These are phyloP conservation scores for Fimicolochytrium jonesii DNA, from an alignment of 192 early-diverging fungal species.

Conservation along the genomic window DNA sequence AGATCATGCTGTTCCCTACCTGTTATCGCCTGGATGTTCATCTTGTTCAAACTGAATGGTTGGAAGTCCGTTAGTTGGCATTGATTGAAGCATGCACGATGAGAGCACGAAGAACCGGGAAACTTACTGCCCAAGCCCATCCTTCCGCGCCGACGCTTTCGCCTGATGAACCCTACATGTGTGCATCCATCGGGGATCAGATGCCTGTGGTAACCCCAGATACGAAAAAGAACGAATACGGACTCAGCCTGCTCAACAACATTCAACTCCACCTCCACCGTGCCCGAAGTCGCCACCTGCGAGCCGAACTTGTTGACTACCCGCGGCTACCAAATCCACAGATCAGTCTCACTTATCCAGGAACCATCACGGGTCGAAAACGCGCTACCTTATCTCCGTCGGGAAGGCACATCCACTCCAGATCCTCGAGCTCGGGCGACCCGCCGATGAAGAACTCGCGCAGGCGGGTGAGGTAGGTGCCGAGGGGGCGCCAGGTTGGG, in stretches of 20 bases:
- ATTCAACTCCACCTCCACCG: constrained; percentile 26
- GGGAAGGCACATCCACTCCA: constrained; percentile 23
- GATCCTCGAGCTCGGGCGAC: constrained; percentile 30
- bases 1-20: neutral
- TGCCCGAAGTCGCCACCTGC: constrained; percentile 35
- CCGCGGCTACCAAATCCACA: neutral
- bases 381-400: no score
- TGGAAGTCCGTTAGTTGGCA: no score
- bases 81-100: no score
- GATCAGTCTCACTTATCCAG: neutral
- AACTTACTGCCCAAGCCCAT: neutral
- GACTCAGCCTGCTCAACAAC: constrained; percentile 35
- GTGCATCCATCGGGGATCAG: no score
- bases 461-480: constrained; percentile 10
- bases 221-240: neutral
- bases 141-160: neutral
- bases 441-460: constrained; percentile 37
- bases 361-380: neutral
- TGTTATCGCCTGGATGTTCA: constrained; percentile 13
- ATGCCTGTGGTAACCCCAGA: neutral
- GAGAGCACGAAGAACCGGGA: no score
- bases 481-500: constrained; percentile 35
- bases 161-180: constrained; percentile 6
- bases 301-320: constrained; percentile 38
- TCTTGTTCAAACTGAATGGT: no score